phyloP scores from a whole-genome alignment of 2,329 filamentous ascomycete species.

The Fusarium sp. region DNA sequence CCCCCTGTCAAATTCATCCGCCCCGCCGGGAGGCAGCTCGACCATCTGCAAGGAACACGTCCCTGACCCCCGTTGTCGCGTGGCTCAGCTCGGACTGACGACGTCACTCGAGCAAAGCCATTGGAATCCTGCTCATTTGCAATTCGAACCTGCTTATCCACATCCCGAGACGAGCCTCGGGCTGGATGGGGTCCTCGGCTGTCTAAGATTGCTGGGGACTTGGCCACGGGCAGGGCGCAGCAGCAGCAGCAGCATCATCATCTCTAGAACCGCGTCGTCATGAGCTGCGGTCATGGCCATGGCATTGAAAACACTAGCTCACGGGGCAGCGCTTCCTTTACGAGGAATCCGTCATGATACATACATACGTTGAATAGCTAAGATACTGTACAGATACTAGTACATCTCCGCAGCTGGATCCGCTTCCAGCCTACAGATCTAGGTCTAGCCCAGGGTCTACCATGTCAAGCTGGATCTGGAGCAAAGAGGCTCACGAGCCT shows the following conservation, averaged over 20 bases:
- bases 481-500: slow-evolving; percentile 8
- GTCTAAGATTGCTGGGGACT: background rate
- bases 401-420: slow-evolving; percentile 24
- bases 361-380: background rate
- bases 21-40: slow-evolving; percentile 34
- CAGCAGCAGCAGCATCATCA: slow-evolving; percentile 15
- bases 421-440: slow-evolving; percentile 17
- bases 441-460: slow-evolving; percentile 18
- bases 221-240: slow-evolving; percentile 26
- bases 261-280: background rate
- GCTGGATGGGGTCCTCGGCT: background rate
- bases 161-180: background rate
- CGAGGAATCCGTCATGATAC: background rate
- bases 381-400: slow-evolving; percentile 14
- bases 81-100: slow-evolving; percentile 32
- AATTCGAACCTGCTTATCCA: slow-evolving; percentile 1
- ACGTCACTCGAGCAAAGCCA: slow-evolving; percentile 33
- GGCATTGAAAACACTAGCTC: slow-evolving; percentile 3
- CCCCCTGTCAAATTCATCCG: slow-evolving; percentile 17
- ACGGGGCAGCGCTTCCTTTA: slow-evolving; percentile 3
- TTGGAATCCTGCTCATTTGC: slow-evolving; percentile 27
- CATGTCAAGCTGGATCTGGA: slow-evolving; percentile 30
- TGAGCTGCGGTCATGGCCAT: slow-evolving; percentile 9
- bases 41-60: slow-evolving; percentile 28
- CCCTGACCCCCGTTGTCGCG: slow-evolving; percentile 2